These are phyloP conservation scores for Rugosomyces carneus DNA, from an alignment of 1,284 basidiomycete genomes.

Conservation along the genomic window DNA sequence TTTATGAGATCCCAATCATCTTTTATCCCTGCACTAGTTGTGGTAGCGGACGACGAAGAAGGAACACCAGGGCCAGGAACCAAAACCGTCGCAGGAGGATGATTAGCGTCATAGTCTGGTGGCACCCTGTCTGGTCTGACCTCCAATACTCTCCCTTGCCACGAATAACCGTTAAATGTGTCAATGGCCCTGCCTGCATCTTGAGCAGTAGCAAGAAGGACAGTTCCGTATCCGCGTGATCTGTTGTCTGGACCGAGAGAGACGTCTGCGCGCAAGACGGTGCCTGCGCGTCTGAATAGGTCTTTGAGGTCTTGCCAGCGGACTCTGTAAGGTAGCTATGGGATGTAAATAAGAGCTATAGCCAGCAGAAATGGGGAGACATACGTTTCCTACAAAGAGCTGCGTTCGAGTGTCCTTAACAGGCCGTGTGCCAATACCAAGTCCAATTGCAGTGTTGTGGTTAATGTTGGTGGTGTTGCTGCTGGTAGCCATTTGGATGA, in stretches of 20 bases:
- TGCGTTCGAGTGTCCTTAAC: slow-evolving; percentile 82
- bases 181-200: slow-evolving; percentile 88
- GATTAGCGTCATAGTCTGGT: slow-evolving; percentile 36
- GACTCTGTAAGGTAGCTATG: slow-evolving; percentile 83
- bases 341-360: slow-evolving; percentile 5
- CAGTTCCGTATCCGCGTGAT: slow-evolving; percentile 89
- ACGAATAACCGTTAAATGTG: slow-evolving; percentile 87
- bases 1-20: neutral
- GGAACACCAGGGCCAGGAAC: slow-evolving; percentile 5
- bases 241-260: slow-evolving; percentile 89
- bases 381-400: slow-evolving; percentile 84
- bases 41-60: slow-evolving; percentile 2
- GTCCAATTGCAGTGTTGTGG: slow-evolving; percentile 16
- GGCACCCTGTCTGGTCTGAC: slow-evolving; percentile 77
- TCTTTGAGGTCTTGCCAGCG: slow-evolving; percentile 99
- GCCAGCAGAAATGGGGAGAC: slow-evolving; percentile 24
- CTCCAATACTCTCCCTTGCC: slow-evolving; percentile 88
- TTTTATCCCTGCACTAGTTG: neutral
- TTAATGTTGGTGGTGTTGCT: slow-evolving; percentile 25
- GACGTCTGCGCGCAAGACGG: slow-evolving; percentile 92
- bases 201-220: slow-evolving; percentile 85
- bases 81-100: slow-evolving; percentile 14
- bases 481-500: slow-evolving; percentile 74
- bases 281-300: slow-evolving; percentile 91
- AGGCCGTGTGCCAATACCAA: slow-evolving; percentile 40